Base-by-base conservation (phyloP, 306 rosid genomes). In the Ziziphus jujuba region DNA sequence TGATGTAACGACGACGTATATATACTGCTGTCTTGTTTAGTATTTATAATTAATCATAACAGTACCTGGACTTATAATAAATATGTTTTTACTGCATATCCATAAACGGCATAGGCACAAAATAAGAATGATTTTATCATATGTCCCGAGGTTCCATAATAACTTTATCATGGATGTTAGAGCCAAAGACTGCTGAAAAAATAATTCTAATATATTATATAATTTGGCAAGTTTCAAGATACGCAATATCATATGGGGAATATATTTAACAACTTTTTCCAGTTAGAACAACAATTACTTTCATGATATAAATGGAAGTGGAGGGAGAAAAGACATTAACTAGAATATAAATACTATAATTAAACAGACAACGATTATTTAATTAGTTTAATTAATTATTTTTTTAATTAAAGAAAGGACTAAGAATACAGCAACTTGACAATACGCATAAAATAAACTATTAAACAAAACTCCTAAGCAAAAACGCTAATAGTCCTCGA, bases 401-500 rank as follows among this genome's bases (percentile, higher is more conserved):
- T n/a, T n/a, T n/a, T n/a, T n/a, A 16, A 62, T 8, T 15, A 59
- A 60, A 60, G 43, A 47, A 31, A 74, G 55, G 47, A 43, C 54
- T 61, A 65, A 20, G 59, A 25, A 22, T 13, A 14, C 58, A 63
- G 40, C 17, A 60, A 71, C 8, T 54, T 22, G 53, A 25, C 66
- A 73, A 63, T 20, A 79, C 63, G 55, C 60, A 67, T 60, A 61
- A 55, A 55, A 40, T 8, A 40, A 40, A 40, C 2, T 12, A 9
- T 7, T 10, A 66, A 28, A 55, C 54, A 57, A 43, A 57, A 59
- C 65, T 20, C 56, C 60, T 38, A 6, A 45, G 45, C 50, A 33
- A 24, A 59, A 40, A 40, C 63, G 57, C 73, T 20, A 75, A 25
- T 51, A 72, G 77, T 65, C 43, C 33, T 50, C 20, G 50, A 47